Percentiles rank a stretch among this genome's conserved stretches.
Evolutionary conservation across 2,329 filamentous ascomycete genomes (phyloP).

Genomic region (Parastagonospora avenae): DNA sequence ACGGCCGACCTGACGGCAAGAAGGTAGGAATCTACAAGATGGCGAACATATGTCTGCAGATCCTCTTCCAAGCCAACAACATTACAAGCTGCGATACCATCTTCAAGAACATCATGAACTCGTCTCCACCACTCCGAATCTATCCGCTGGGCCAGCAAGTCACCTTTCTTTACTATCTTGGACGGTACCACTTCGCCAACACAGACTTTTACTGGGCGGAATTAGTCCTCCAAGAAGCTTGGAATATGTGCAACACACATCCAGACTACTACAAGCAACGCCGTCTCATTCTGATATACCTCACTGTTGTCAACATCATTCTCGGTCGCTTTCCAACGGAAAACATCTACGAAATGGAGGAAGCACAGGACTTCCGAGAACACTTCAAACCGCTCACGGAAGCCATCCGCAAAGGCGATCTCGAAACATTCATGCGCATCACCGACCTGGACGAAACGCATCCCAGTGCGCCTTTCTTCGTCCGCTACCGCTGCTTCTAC

Average conservation of each 20-base stretch:
- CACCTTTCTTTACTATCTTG: constrained; percentile 93
- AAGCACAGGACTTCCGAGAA: constrained; percentile 67
- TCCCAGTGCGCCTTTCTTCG: constrained; percentile 65
- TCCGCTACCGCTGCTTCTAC: constrained; percentile 75
- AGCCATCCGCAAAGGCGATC: constrained; percentile 75
- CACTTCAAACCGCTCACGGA: constrained; percentile 75
- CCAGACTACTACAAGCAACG: constrained; percentile 67
- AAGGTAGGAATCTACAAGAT: constrained; percentile 89
- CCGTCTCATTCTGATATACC: constrained; percentile 78
- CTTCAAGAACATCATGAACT: constrained; percentile 83
- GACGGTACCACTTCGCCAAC: constrained; percentile 85
- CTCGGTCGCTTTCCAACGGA: constrained; percentile 80
- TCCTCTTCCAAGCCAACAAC: constrained; percentile 86
- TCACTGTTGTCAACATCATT: constrained; percentile 82
- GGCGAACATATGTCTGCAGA: constrained; percentile 86
- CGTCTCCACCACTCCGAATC: constrained; percentile 77
- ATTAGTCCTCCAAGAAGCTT: constrained; percentile 77
- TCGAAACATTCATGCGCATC: constrained; percentile 73
- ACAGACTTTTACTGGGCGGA: constrained; percentile 80
- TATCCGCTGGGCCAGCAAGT: constrained; percentile 88
- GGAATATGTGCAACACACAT: constrained; percentile 67
- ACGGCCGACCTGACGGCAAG: constrained; percentile 77
- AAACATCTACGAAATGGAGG: constrained; percentile 69
- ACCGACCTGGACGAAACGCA: constrained; percentile 54
- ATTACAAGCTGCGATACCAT: constrained; percentile 84